Evolutionary conservation across 2,329 filamentous ascomycete genomes (phyloP).

Genomic region (Phaeoacremonium minimum): DNA sequence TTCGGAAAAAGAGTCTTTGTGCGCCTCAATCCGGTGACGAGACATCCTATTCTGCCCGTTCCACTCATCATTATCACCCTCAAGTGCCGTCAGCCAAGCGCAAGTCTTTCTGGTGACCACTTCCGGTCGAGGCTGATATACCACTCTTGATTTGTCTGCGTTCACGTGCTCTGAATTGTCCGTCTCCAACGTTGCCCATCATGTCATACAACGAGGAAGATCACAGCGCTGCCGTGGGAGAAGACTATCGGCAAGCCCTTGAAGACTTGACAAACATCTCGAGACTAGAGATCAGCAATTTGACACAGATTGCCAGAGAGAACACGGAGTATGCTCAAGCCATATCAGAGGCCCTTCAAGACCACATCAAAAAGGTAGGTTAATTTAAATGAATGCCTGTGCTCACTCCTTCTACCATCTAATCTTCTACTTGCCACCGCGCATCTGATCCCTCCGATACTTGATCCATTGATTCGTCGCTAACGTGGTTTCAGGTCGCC

Average conservation of each 20-base stretch:
- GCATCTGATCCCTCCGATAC: neutral
- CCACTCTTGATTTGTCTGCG: too few species aligned
- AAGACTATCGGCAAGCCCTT: conserved; percentile 90
- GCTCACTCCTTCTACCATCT: conserved; percentile 2
- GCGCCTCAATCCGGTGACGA: too few species aligned
- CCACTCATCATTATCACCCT: too few species aligned
- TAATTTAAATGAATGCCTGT: conserved; percentile 1
- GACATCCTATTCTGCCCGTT: too few species aligned
- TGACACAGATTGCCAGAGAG: conserved; percentile 96
- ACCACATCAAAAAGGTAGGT: conserved; percentile 93
- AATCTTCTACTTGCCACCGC: neutral
- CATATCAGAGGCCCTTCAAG: conserved; percentile 84
- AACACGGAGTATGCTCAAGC: conserved; percentile 93
- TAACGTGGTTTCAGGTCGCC: conserved; percentile 58
- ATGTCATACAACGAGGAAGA: conserved; percentile 48
- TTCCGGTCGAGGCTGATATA: neutral
- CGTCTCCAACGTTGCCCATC: conserved; percentile 11
- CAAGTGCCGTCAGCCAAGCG: too few species aligned
- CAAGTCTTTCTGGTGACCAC: conserved; percentile 1
- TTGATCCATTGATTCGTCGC: conserved; percentile 5
- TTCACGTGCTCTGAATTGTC: too few species aligned
- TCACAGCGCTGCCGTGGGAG: conserved; percentile 76
- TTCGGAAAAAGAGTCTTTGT: too few species aligned
- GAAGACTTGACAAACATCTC: conserved; percentile 89
- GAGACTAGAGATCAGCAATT: conserved; percentile 91